These are phyloP conservation scores for Ogataea ganodermae DNA, from an alignment of 805 yeast species.

Conservation along the genomic window DNA sequence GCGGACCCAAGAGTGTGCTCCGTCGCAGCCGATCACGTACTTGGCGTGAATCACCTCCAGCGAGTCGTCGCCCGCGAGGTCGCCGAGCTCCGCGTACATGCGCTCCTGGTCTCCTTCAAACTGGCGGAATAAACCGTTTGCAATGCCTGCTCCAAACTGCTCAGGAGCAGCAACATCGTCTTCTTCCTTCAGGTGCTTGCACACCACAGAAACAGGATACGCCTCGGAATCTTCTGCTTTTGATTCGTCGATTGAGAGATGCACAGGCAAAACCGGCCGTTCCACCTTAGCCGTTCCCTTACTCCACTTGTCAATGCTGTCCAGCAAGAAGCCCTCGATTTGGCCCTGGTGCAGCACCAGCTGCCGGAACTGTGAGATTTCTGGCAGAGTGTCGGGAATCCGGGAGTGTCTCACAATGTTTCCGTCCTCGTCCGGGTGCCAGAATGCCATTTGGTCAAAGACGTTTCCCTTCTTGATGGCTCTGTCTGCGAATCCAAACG, in stretches of 20 bases:
- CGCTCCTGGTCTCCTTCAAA: slow-evolving; percentile 33
- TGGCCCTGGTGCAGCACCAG: slow-evolving; percentile 36
- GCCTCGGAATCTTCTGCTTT: slow-evolving; percentile 40
- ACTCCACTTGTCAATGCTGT: slow-evolving; percentile 28
- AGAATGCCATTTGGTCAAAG: slow-evolving; percentile 35
- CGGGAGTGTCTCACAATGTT: slow-evolving; percentile 29
- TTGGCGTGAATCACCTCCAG: slow-evolving; percentile 32
- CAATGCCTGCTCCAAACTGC: slow-evolving; percentile 8
- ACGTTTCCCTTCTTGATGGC: slow-evolving; percentile 31
- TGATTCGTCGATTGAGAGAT: slow-evolving; percentile 23
- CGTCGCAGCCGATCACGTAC: slow-evolving; percentile 37
- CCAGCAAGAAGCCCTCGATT: slow-evolving; percentile 32
- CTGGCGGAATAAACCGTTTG: slow-evolving; percentile 29
- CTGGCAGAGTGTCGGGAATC: slow-evolving; percentile 32
- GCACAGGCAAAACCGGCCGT: slow-evolving; percentile 24
- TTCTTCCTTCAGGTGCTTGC: slow-evolving; percentile 21
- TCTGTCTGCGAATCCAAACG: slow-evolving; percentile 31
- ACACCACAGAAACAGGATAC: slow-evolving; percentile 40
- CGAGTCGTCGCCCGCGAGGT: slow-evolving; percentile 10
- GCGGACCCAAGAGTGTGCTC: slow-evolving; percentile 39
- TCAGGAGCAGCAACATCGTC: slow-evolving; percentile 13
- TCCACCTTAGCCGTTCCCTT: slow-evolving; percentile 21
- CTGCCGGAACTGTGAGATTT: slow-evolving; percentile 34
- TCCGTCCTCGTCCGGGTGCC: slow-evolving; percentile 33
- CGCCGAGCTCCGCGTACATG: slow-evolving; percentile 16